Base-by-base conservation (phyloP, 176 grass and related monocot genomes). In the Elaeis guineensis region DNA sequence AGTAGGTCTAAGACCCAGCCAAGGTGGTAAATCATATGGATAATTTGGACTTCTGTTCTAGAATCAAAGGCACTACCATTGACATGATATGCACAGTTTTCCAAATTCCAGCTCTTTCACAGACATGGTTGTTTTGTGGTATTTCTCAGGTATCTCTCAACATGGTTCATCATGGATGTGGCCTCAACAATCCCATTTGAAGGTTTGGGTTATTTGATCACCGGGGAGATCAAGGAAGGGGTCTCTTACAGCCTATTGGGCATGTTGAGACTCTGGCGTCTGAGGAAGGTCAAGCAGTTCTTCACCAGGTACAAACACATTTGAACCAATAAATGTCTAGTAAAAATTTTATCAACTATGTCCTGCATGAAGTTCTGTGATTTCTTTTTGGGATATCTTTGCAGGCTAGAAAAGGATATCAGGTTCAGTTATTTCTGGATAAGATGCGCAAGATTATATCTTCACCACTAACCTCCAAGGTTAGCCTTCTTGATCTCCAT, bases 401-500 rank as follows among this genome's bases (percentile, higher is more conserved):
- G 59, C 73, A 85, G 93, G 73, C 73, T 98, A 4, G 93, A 98
- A 69, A 98, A 98, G 60, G 93, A 98, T 69, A 98, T 98, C 80
- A 68, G 93, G 19, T 92, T 86, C 93, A 98, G 78, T 84, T 98
- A 98, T 73, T 98, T 98, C 81, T 92, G 84, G 87, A 74, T 98
- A 19, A 86, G 87, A 64, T 78, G 87, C 48, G 60, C 76, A 0
- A 75, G 84, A 23, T 87, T 98, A 56, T 54, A n/a, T n/a, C n/a
- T n/a, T n/a, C n/a, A n/a, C n/a, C n/a, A n/a, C n/a, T n/a, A 83
- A 84, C 26, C 90, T 90, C 25, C 80, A 81, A 77, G 90, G 90
- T 95, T 48, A 21, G 1, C 4, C 16, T 52, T 29, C 14, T 56
- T 19, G 5, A 14, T 15, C 35, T 44, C 11, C 35, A 44, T 44